Evolutionary conservation across 352 stramenopile genomes (phyloP).

Genomic region (Globisporangium okanoganense): DNA sequence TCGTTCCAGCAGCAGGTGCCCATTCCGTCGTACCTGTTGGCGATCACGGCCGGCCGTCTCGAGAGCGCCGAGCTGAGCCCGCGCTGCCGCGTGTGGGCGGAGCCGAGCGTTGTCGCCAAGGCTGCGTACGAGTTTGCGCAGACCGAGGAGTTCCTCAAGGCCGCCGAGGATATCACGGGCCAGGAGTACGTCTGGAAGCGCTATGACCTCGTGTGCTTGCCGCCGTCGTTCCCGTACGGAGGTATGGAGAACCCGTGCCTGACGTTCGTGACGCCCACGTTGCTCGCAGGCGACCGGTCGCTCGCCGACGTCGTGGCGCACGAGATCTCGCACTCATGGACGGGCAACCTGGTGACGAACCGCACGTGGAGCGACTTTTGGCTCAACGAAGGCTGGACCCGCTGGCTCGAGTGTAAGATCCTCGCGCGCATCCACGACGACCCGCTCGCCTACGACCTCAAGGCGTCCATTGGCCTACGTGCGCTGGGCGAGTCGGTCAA

Average conservation of each 20-base stretch:
- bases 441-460: constrained; percentile 43
- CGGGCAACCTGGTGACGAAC: constrained; percentile 97
- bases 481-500: constrained; percentile 40
- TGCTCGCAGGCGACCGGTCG: constrained; percentile 92
- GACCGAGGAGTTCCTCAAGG: constrained; percentile 91
- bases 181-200: constrained; percentile 93
- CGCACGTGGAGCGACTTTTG: constrained; percentile 95
- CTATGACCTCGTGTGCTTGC: constrained; percentile 98
- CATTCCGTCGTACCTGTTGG: constrained; percentile 95
- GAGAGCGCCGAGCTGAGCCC: constrained; percentile 84
- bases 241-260: constrained; percentile 85
- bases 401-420: constrained; percentile 98
- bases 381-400: constrained; percentile 99
- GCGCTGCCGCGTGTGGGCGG: constrained; percentile 90
- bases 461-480: constrained; percentile 44
- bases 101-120: constrained; percentile 91
- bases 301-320: constrained; percentile 97
- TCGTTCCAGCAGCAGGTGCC: constrained; percentile 82
- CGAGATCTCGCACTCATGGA: constrained; percentile 97
- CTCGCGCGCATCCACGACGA: constrained; percentile 65
- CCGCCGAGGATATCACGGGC: constrained; percentile 90
- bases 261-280: constrained; percentile 96
- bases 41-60: constrained; percentile 90
- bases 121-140: constrained; percentile 94
- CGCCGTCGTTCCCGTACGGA: constrained; percentile 91